Evolutionary conservation across 495 filamentous ascomycete genomes (phyloP).

Genomic region (Aspergillus cristatus): DNA sequence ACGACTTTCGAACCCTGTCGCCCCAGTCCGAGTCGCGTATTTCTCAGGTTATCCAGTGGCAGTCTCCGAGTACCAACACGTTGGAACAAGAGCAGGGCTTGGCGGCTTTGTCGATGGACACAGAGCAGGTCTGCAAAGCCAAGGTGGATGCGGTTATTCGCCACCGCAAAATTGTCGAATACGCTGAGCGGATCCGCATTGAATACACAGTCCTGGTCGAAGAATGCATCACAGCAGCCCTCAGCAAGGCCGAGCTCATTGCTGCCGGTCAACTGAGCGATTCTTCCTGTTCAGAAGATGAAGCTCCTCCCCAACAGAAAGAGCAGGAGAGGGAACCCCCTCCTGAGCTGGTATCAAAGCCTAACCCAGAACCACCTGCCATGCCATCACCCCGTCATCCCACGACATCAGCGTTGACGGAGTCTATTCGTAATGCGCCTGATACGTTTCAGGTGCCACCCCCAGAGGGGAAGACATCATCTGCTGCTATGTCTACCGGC

Average conservation of each 20-base stretch:
- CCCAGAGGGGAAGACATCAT: constrained; percentile 45
- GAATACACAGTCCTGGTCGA: constrained; percentile 87
- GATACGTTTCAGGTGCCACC: constrained; percentile 23
- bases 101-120: constrained; percentile 78
- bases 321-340: constrained; percentile 7
- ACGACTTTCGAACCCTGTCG: constrained; percentile 79
- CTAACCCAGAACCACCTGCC: constrained; percentile 1
- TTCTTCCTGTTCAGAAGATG: constrained; percentile 47
- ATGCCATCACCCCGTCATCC: constrained; percentile 1
- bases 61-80: constrained; percentile 81
- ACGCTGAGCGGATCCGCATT: constrained; percentile 86
- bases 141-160: constrained; percentile 92
- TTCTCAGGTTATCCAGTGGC: constrained; percentile 89
- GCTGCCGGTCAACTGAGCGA: constrained; percentile 78
- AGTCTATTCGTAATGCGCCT: constrained; percentile 35
- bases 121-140: constrained; percentile 65
- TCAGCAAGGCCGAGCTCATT: constrained; percentile 83
- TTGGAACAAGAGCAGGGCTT: constrained; percentile 93
- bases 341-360: constrained; percentile 2
- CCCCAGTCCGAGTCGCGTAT: constrained; percentile 91
- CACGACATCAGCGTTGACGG: constrained; percentile 28
- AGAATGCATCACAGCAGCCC: constrained; percentile 86
- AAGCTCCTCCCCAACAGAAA: constrained; percentile 23
- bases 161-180: constrained; percentile 88
- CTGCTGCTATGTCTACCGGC: constrained; percentile 56